Evolutionary conservation across 2,329 filamentous ascomycete genomes (phyloP).

Genomic region (Fusarium burgessii): DNA sequence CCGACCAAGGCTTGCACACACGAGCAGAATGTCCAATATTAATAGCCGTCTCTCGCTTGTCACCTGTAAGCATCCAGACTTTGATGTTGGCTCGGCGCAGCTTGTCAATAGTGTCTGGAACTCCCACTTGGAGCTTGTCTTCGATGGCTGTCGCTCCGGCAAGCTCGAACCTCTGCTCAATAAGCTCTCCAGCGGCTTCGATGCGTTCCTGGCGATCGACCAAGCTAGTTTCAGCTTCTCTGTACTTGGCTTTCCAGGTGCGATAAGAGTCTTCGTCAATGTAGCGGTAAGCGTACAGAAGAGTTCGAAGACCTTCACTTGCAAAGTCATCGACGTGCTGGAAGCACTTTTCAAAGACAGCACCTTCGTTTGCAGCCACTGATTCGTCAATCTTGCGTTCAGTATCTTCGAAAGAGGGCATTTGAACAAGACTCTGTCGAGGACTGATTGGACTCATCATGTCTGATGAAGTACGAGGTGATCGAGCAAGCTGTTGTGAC

Average conservation of each 20-base stretch:
- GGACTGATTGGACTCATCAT: conserved; percentile 36
- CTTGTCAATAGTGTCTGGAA: conserved; percentile 93
- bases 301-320: conserved; percentile 85
- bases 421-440: conserved; percentile 41
- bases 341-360: conserved; percentile 86
- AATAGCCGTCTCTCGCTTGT: conserved; percentile 92
- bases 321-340: conserved; percentile 91
- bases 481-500: conserved; percentile 47
- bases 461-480: conserved; percentile 47
- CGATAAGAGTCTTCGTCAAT: conserved; percentile 80
- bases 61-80: conserved; percentile 96
- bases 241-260: conserved; percentile 81
- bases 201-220: conserved; percentile 82
- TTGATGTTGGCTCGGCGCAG: conserved; percentile 89
- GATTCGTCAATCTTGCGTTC: conserved; percentile 70
- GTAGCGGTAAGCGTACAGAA: conserved; percentile 85
- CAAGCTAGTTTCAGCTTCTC: conserved; percentile 85
- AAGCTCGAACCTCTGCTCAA: conserved; percentile 85
- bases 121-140: conserved; percentile 90
- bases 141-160: conserved; percentile 92
- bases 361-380: conserved; percentile 69
- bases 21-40: conserved; percentile 91
- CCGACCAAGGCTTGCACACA: conserved; percentile 78
- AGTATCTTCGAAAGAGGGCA: conserved; percentile 53
- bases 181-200: conserved; percentile 82